Percentiles rank a stretch among this genome's conserved stretches.
These are phyloP conservation scores for Leccinum solheimii DNA, from an alignment of 1,284 basidiomycete species.

Conservation along the genomic window DNA sequence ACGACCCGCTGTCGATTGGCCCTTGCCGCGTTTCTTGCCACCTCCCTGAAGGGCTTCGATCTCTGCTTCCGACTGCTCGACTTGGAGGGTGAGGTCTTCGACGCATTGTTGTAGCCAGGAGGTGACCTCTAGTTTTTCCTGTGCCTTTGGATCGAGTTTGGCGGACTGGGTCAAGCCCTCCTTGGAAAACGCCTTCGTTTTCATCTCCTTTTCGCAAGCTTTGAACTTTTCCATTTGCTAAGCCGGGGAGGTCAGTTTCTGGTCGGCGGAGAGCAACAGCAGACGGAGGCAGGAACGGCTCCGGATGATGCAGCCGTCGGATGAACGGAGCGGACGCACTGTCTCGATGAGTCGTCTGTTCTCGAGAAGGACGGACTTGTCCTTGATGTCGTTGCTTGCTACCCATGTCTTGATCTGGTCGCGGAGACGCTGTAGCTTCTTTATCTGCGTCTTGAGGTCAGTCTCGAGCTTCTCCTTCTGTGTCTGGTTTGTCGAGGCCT, in stretches of 20 bases:
- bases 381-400: constrained; percentile 98
- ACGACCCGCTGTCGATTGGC: constrained; percentile 64
- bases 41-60: constrained; percentile 85
- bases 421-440: constrained; percentile 96
- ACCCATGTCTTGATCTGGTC: constrained; percentile 99
- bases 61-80: constrained; percentile 95
- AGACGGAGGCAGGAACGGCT: constrained; percentile 2
- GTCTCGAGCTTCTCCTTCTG: constrained; percentile 97
- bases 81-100: constrained; percentile 91
- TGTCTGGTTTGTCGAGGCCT: constrained; percentile 87
- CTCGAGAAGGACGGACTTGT: constrained; percentile 92
- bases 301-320: constrained; percentile 7
- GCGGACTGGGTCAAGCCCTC: constrained; percentile 95
- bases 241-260: constrained; percentile 9
- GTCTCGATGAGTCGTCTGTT: constrained; percentile 97
- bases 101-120: constrained; percentile 86
- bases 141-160: constrained; percentile 94
- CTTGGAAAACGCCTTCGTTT: constrained; percentile 99
- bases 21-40: constrained; percentile 83
- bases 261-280: neutral
- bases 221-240: constrained; percentile 99
- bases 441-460: constrained; percentile 97
- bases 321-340: constrained; percentile 54
- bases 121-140: constrained; percentile 91
- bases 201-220: constrained; percentile 99